These are phyloP conservation scores for Calonectria henricotiae DNA, from an alignment of 2,329 filamentous ascomycete species.

Conservation along the genomic window DNA sequence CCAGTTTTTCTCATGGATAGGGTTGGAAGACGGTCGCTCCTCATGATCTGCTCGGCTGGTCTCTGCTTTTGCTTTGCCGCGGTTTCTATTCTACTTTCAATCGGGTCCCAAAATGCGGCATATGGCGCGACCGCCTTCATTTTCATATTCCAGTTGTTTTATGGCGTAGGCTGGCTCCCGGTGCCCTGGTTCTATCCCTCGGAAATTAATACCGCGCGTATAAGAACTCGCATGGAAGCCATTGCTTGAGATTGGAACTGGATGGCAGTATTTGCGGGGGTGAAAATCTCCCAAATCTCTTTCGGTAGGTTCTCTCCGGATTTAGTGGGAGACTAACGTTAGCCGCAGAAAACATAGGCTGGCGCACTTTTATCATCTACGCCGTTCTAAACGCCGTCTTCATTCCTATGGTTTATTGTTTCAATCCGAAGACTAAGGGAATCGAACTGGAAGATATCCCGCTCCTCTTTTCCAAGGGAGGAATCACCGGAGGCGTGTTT, in stretches of 20 bases:
- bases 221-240: constrained; percentile 60
- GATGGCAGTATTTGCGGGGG: constrained; percentile 56
- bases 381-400: constrained; percentile 51
- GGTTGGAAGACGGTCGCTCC: constrained; percentile 57
- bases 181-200: constrained; percentile 63
- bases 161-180: constrained; percentile 62
- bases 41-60: constrained; percentile 61
- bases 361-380: constrained; percentile 54
- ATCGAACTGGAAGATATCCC: constrained; percentile 62
- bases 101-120: constrained; percentile 53
- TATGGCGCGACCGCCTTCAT: constrained; percentile 63
- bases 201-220: constrained; percentile 61
- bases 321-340: not conserved
- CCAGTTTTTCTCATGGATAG: constrained; percentile 56
- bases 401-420: constrained; percentile 53
- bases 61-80: constrained; percentile 63
- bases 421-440: constrained; percentile 54
- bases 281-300: constrained; percentile 84
- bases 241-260: constrained; percentile 53
- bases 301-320: constrained; percentile 57
- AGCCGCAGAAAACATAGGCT: constrained; percentile 45
- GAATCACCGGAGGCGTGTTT: constrained; percentile 33
- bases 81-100: constrained; percentile 59
- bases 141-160: constrained; percentile 63
- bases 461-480: constrained; percentile 36